A percentile compares a stretch with the other conserved stretches of the same genome.
These are phyloP conservation scores for Fagus sylvatica DNA, from an alignment of 306 rosid species.

Conservation along the genomic window DNA sequence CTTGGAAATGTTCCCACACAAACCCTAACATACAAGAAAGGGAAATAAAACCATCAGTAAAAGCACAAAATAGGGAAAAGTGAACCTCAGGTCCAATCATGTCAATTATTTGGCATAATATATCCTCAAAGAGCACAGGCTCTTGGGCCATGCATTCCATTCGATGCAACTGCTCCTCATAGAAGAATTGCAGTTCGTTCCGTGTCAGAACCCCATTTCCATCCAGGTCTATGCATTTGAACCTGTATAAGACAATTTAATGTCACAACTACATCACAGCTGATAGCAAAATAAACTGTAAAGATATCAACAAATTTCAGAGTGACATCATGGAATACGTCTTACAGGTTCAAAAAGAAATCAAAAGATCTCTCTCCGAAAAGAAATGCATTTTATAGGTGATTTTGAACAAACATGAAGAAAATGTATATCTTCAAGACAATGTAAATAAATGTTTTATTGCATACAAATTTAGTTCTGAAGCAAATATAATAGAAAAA, in stretches of 20 bases:
- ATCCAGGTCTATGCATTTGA: conserved; percentile 97
- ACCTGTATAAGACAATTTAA: conserved; percentile 56
- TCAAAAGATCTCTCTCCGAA: background rate
- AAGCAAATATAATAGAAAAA: no score
- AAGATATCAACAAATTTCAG: conserved; percentile 3
- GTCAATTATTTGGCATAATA: conserved; percentile 94
- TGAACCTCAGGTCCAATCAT: conserved; percentile 94
- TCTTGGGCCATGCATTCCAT: conserved; percentile 99
- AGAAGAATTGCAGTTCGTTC: conserved; percentile 95
- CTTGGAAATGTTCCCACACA: background rate
- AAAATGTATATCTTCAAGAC: background rate
- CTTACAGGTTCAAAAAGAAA: background rate
- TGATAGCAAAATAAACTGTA: conserved; percentile 1
- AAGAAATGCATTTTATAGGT: background rate
- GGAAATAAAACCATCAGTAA: conserved; percentile 5
- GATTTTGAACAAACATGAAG: background rate
- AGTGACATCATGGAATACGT: conserved; percentile 1
- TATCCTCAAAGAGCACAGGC: conserved; percentile 98
- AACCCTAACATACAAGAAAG: conserved; percentile 3
- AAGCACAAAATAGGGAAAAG: conserved; percentile 28
- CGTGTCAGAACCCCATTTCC: conserved; percentile 88
- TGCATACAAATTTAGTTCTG: no score
- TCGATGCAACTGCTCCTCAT: conserved; percentile 98
- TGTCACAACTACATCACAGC: conserved; percentile 29
- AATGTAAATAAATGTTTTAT: background rate